These are phyloP conservation scores for Cantharellus anzutake DNA, from an alignment of 768 basidiomycete species.

Conservation along the genomic window DNA sequence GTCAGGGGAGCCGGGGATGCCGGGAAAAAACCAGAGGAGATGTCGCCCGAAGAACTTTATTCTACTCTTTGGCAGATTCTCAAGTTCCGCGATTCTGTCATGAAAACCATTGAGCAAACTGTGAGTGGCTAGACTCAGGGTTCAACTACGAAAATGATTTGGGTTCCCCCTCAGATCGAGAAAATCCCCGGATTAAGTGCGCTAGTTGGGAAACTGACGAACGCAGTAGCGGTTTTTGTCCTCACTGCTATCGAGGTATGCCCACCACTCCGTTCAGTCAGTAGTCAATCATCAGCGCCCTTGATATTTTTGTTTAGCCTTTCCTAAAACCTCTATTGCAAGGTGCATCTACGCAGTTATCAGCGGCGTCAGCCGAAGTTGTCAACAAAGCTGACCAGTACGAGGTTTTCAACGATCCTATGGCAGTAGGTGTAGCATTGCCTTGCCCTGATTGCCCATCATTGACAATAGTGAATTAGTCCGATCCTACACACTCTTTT, in stretches of 20 bases:
- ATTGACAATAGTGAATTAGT: too few relatives aligned
- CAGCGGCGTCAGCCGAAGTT: conserved; percentile 46
- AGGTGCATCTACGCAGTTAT: conserved; percentile 34
- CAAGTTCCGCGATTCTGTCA: conserved; percentile 66
- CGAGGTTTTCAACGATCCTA: conserved; percentile 47
- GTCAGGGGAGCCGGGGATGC: conserved; percentile 29
- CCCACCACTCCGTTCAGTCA: background rate
- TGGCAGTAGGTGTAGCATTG: conserved; percentile 27
- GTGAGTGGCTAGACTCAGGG: background rate
- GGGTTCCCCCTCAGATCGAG: conserved; percentile 20
- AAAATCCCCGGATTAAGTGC: conserved; percentile 64
- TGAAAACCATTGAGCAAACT: conserved; percentile 57
- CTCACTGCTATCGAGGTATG: conserved; percentile 64
- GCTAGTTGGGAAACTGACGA: conserved; percentile 32
- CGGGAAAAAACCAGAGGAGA: conserved; percentile 54
- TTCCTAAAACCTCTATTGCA: conserved; percentile 65
- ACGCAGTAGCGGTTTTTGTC: conserved; percentile 14
- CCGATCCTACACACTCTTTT: conserved; percentile 55
- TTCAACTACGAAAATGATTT: background rate
- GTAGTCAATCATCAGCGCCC: background rate
- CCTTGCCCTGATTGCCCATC: too few relatives aligned
- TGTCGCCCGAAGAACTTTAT: conserved; percentile 82
- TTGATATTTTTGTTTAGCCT: conserved; percentile 26
- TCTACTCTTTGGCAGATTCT: conserved; percentile 69
- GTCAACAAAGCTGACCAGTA: conserved; percentile 54